A percentile compares a stretch with the other conserved stretches of the same genome.
phyloP scores from a whole-genome alignment of 306 rosid genomes.

The Begonia peltatifolia region DNA sequence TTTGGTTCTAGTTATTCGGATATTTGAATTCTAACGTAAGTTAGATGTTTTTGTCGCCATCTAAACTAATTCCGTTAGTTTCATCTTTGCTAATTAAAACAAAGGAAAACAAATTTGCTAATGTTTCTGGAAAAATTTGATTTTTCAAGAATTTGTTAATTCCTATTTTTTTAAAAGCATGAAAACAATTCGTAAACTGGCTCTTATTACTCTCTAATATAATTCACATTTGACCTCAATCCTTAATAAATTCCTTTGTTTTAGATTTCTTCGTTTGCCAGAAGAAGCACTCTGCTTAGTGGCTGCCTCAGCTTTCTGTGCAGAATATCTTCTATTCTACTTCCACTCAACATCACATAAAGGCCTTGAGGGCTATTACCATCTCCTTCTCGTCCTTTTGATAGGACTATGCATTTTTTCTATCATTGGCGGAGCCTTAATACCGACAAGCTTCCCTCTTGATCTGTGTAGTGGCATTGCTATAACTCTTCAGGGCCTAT shows the following conservation, averaged over 20 bases:
- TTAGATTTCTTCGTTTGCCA: constrained; percentile 58
- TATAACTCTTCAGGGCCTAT: constrained; percentile 78
- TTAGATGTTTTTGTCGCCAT: too few species aligned
- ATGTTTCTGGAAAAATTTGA: too few species aligned
- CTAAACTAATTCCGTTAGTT: too few species aligned
- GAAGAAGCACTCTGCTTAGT: constrained; percentile 71
- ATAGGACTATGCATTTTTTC: constrained; percentile 66
- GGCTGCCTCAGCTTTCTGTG: constrained; percentile 69
- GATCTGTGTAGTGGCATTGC: constrained; percentile 64
- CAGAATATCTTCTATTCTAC: constrained; percentile 79
- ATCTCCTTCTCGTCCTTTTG: constrained; percentile 60
- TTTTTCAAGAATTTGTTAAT: too few species aligned
- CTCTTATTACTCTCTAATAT: neutral
- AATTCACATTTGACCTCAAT: neutral
- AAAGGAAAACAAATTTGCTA: too few species aligned
- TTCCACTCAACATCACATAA: constrained; percentile 88
- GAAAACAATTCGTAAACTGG: too few species aligned
- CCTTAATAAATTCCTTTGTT: neutral
- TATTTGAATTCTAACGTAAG: too few species aligned
- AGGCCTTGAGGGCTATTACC: constrained; percentile 90
- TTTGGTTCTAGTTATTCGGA: too few species aligned
- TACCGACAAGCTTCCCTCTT: constrained; percentile 72
- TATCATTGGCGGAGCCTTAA: constrained; percentile 46
- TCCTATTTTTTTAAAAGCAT: too few species aligned
- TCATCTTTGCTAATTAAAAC: too few species aligned